Percentiles rank a stretch among this genome's conserved stretches.
phyloP scores from a whole-genome alignment of 2,329 filamentous ascomycete species.

The Stagonosporopsis chrysanthemi region DNA sequence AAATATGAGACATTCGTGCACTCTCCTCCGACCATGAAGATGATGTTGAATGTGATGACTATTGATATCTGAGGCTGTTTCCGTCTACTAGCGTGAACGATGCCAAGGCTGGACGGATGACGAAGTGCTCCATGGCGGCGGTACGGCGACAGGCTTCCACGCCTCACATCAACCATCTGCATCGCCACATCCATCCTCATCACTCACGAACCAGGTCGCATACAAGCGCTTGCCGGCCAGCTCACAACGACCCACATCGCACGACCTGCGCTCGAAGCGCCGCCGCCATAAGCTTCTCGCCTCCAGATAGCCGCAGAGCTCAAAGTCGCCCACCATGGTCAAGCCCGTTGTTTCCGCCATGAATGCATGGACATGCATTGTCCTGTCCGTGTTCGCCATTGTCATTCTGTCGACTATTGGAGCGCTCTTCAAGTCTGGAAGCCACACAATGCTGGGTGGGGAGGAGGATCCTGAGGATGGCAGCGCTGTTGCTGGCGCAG shows the following conservation, averaged over 20 bases:
- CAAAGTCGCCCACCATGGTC: constrained; percentile 72
- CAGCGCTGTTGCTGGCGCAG: constrained; percentile 78
- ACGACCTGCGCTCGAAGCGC: constrained; percentile 14
- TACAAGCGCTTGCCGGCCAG: not conserved
- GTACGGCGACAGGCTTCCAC: constrained; percentile 10
- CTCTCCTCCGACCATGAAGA: no score
- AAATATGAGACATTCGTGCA: no score
- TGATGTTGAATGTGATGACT: not conserved
- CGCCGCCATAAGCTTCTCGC: constrained; percentile 23
- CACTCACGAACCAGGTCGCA: not conserved
- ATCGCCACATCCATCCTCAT: constrained; percentile 1
- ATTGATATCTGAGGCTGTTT: not conserved
- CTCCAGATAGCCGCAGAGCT: constrained; percentile 17
- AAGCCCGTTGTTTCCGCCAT: constrained; percentile 92
- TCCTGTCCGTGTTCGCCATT: constrained; percentile 70
- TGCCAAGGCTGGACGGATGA: constrained; percentile 9
- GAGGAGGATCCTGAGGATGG: constrained; percentile 74
- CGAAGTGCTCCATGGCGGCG: constrained; percentile 14
- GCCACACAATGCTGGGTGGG: constrained; percentile 84
- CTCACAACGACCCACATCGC: not conserved
- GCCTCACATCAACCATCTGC: constrained; percentile 7
- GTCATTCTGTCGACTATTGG: constrained; percentile 71
- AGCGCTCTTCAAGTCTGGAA: constrained; percentile 74
- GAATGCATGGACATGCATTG: constrained; percentile 92
- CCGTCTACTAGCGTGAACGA: not conserved